phyloP scores from a whole-genome alignment of 2,329 filamentous ascomycete species.

The Aureobasidium vineae region DNA sequence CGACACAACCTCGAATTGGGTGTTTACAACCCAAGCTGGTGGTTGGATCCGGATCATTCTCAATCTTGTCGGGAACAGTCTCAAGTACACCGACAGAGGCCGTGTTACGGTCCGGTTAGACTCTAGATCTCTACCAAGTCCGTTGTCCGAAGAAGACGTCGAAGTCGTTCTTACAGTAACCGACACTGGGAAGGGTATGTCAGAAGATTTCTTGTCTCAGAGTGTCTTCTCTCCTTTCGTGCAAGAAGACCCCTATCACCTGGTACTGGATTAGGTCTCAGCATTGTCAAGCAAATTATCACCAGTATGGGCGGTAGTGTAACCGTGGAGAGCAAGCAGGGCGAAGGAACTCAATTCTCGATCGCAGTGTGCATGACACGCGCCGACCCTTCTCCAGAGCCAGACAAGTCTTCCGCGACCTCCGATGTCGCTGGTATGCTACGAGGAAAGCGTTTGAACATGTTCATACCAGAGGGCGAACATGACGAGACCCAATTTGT shows the following conservation, averaged over 20 bases:
- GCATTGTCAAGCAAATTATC: conserved; percentile 53
- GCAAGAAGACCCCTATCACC: conserved; percentile 62
- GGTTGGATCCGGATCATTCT: conserved; percentile 29
- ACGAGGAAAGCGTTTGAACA: conserved; percentile 8
- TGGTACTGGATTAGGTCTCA: conserved; percentile 65
- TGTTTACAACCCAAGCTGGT: conserved; percentile 44
- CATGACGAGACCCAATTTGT: not conserved
- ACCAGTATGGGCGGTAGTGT: conserved; percentile 34
- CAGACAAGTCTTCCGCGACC: not conserved
- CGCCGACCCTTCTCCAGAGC: not conserved
- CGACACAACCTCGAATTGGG: conserved; percentile 43
- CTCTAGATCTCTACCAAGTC: conserved; percentile 6
- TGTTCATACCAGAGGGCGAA: conserved; percentile 9
- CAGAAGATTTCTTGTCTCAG: conserved; percentile 60
- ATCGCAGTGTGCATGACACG: conserved; percentile 35
- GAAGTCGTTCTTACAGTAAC: conserved; percentile 42
- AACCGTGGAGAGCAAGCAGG: conserved; percentile 53
- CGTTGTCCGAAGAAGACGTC: not conserved
- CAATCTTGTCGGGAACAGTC: conserved; percentile 30
- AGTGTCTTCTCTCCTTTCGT: conserved; percentile 63
- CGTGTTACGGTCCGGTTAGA: conserved; percentile 30
- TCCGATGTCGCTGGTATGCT: not conserved
- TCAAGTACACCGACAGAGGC: conserved; percentile 30
- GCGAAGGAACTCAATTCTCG: conserved; percentile 56
- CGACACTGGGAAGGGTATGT: conserved; percentile 67